A percentile compares a stretch with the other conserved stretches of the same genome.
phyloP scores from a whole-genome alignment of 495 filamentous ascomycete species.

The Viridothelium virens region DNA sequence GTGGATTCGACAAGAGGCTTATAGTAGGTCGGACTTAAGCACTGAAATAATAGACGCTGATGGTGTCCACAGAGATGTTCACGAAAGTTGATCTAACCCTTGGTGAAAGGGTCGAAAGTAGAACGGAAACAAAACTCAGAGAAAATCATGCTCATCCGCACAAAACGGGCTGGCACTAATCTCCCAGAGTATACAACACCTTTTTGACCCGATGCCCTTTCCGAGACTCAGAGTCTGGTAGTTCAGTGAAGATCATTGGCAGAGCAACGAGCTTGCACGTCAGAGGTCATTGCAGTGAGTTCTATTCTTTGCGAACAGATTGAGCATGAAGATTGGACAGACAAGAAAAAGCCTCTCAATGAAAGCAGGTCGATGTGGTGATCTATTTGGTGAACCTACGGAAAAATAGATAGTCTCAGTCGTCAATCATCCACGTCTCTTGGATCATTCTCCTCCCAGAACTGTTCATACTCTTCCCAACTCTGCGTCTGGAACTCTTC shows the following conservation, averaged over 20 bases:
- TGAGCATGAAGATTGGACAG: no score
- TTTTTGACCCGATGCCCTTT: neutral
- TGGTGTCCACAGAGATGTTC: neutral
- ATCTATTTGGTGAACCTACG: neutral
- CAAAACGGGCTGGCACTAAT: conserved; percentile 2
- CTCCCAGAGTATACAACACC: neutral
- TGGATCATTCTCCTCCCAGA: conserved; percentile 40
- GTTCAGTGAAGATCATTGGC: neutral
- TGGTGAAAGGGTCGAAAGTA: conserved; percentile 3
- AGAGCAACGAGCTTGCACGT: neutral
- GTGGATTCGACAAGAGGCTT: conserved; percentile 4
- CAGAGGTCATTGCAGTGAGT: no score
- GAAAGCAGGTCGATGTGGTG: neutral
- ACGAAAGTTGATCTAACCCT: neutral
- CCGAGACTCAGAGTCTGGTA: neutral
- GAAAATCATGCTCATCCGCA: conserved; percentile 8
- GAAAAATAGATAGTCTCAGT: neutral
- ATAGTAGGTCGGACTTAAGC: neutral
- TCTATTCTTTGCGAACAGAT: no score
- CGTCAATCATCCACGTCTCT: conserved; percentile 34
- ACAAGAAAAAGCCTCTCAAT: neutral
- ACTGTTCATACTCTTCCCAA: conserved; percentile 42
- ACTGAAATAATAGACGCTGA: neutral
- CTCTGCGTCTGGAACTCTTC: conserved; percentile 35
- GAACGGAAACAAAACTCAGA: neutral